These are phyloP conservation scores for Monsonia emarginata DNA, from an alignment of 441 rosid genomes.

Conservation along the genomic window DNA sequence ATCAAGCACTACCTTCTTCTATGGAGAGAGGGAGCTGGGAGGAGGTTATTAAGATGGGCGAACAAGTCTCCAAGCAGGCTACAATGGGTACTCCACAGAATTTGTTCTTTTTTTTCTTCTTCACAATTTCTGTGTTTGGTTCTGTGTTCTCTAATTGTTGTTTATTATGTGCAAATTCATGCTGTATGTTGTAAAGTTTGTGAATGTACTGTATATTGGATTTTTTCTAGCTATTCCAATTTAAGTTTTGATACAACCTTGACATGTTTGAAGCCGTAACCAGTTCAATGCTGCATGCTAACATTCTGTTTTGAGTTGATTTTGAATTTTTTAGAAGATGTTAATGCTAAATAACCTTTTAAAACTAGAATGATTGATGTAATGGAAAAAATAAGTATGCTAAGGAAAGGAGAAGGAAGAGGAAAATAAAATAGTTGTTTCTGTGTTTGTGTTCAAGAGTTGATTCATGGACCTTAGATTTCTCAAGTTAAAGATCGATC, in stretches of 20 bases:
- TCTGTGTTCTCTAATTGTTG: background rate
- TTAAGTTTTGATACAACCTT: background rate
- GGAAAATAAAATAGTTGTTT: too few species aligned
- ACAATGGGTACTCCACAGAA: conserved; percentile 65
- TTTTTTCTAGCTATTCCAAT: background rate
- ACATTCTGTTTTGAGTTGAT: background rate
- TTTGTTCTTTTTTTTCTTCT: conserved; percentile 8
- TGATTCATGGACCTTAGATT: background rate
- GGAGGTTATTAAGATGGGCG: conserved; percentile 66
- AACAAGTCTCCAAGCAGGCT: conserved; percentile 75
- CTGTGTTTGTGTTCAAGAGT: background rate
- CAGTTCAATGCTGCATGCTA: background rate
- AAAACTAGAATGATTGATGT: background rate
- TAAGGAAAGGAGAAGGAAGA: too few species aligned
- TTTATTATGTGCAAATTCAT: background rate
- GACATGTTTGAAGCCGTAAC: background rate
- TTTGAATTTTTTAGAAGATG: background rate
- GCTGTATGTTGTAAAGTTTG: background rate
- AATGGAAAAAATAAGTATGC: background rate
- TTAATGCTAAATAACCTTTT: background rate
- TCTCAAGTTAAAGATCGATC: background rate
- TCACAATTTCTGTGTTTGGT: background rate
- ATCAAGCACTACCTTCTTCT: conserved; percentile 39
- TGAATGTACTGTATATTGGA: background rate
- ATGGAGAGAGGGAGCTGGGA: conserved; percentile 54